phyloP scores from a whole-genome alignment of 2,329 filamentous ascomycete genomes.

The Monilinia fructigena region DNA sequence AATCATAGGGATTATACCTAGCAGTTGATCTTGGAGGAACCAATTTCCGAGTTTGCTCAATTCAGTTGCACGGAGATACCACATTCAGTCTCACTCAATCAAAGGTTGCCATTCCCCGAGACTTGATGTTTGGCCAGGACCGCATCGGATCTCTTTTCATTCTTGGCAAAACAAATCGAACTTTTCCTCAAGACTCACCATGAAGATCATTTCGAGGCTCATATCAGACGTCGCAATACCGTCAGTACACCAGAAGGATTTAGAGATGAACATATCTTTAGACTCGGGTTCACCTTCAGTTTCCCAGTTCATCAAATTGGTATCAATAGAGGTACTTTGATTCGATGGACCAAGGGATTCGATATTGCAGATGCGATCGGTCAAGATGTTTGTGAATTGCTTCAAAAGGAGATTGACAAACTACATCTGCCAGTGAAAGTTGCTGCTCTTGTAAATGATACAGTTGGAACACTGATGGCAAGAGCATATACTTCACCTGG shows the following conservation, averaged over 20 bases:
- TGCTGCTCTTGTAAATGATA: constrained; percentile 96
- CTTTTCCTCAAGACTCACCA: constrained; percentile 84
- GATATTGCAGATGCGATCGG: constrained; percentile 93
- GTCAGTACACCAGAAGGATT: constrained; percentile 58
- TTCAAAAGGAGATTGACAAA: constrained; percentile 86
- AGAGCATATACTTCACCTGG: constrained; percentile 91
- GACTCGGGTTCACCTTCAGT: constrained; percentile 97
- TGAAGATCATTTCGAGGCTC: constrained; percentile 75
- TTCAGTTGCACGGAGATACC: constrained; percentile 88
- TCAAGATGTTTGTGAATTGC: constrained; percentile 87
- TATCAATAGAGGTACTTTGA: constrained; percentile 91
- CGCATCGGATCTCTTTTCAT: constrained; percentile 82
- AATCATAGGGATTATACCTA: constrained; percentile 74
- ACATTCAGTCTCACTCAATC: constrained; percentile 92
- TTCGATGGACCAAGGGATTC: constrained; percentile 98
- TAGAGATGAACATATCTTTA: constrained; percentile 76
- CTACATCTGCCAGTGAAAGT: constrained; percentile 86
- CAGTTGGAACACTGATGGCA: constrained; percentile 95
- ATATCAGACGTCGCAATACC: constrained; percentile 63
- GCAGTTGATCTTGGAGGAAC: constrained; percentile 97
- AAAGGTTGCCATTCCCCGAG: constrained; percentile 85
- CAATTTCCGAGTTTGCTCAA: constrained; percentile 96
- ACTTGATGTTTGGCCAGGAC: constrained; percentile 88
- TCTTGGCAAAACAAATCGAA: constrained; percentile 91
- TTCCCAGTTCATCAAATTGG: constrained; percentile 93